Conservation (phyloP, 1,139 yeast genomes). For the Yamadazyma taylorii region DNA sequence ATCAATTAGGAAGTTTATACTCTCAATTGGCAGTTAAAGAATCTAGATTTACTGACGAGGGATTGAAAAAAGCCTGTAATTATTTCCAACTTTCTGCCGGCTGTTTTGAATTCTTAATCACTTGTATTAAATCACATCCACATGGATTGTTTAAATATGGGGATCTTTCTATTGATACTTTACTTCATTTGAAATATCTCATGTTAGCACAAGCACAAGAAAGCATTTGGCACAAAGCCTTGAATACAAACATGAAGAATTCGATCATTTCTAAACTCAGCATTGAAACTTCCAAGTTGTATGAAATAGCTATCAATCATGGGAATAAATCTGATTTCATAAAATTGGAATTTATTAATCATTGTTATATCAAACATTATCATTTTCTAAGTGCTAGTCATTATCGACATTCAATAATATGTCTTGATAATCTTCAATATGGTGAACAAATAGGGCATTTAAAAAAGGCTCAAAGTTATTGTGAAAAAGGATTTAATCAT, state of each 20-base stretch:
- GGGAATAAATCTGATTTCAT: constrained; percentile 54
- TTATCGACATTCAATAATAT: constrained; percentile 55
- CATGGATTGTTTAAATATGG: constrained; percentile 9
- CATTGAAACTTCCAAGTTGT: constrained; percentile 58
- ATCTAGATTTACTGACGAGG: constrained; percentile 48
- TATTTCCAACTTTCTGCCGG: constrained; percentile 76
- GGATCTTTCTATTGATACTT: constrained; percentile 30
- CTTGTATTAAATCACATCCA: constrained; percentile 14
- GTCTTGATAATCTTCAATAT: constrained; percentile 51
- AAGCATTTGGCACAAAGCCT: constrained; percentile 76
- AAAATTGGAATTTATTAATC: constrained; percentile 64
- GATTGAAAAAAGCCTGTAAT: constrained; percentile 61
- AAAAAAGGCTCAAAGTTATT: constrained; percentile 30
- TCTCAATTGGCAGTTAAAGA: constrained; percentile 54
- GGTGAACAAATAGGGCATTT: constrained; percentile 73
- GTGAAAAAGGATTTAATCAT: constrained; percentile 38
- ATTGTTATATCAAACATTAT: constrained; percentile 51
- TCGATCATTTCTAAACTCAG: constrained; percentile 65
- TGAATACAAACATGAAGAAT: constrained; percentile 55
- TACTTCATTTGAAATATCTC: constrained; percentile 34
- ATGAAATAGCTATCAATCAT: constrained; percentile 43
- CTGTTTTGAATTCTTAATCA: constrained; percentile 46
- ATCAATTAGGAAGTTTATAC: constrained; percentile 66
- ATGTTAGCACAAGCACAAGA: constrained; percentile 90
- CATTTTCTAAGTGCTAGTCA: constrained; percentile 76